Evolutionary conservation across 2,329 filamentous ascomycete genomes (phyloP).

Genomic region (Annulohypoxylon truncatum): DNA sequence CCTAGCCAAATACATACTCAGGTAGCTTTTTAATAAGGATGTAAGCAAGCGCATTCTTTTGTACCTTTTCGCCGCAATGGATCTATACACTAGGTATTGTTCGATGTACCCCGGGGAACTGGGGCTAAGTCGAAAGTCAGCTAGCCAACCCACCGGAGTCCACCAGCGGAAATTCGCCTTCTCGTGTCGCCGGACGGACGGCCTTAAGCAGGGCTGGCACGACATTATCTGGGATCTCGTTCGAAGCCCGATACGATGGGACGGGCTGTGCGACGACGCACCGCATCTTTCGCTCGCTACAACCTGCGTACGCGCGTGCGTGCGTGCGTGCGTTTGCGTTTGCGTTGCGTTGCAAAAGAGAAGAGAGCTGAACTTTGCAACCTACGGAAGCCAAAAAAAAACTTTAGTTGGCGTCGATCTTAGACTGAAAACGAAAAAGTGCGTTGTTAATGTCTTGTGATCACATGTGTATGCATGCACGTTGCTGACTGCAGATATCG

Average conservation of each 20-base stretch:
- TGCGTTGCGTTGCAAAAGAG: too few relatives aligned
- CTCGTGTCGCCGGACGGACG: constrained; percentile 28
- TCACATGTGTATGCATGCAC: constrained; percentile 39
- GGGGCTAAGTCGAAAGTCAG: too few relatives aligned
- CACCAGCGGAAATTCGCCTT: constrained; percentile 25
- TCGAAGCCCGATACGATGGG: constrained; percentile 16
- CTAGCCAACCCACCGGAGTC: constrained; percentile 6
- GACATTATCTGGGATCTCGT: constrained; percentile 20
- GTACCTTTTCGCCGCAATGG: constrained; percentile 26
- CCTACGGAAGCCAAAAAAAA: not conserved
- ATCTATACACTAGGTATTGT: not conserved
- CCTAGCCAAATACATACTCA: not conserved
- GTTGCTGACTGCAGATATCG: constrained; percentile 37
- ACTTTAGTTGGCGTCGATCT: constrained; percentile 13
- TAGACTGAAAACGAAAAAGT: constrained; percentile 6
- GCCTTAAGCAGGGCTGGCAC: constrained; percentile 5
- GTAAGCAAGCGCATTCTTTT: constrained; percentile 12
- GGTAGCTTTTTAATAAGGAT: not conserved
- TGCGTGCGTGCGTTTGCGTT: too few relatives aligned
- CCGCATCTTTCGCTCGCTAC: constrained; percentile 1
- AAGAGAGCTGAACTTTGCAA: constrained; percentile 10
- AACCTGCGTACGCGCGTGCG: not conserved
- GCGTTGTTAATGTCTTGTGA: constrained; percentile 38
- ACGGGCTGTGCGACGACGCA: constrained; percentile 27
- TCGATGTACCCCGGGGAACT: not conserved